Conservation (phyloP, 1,284 basidiomycete genomes). For the Lignosus rhinocerotis region DNA sequence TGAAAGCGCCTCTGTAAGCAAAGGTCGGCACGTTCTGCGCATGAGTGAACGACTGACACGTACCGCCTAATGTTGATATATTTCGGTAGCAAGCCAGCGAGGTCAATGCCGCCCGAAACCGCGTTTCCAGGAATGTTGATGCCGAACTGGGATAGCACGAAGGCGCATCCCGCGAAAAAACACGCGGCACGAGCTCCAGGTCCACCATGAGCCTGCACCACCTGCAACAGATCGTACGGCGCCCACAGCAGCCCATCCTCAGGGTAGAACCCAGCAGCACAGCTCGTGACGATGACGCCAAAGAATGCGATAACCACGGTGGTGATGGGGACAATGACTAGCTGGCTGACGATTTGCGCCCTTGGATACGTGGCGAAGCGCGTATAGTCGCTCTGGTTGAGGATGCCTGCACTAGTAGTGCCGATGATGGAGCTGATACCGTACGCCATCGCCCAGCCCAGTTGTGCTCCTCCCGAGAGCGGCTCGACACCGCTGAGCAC, state of each 20-base stretch:
- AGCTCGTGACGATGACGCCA: constrained; percentile 25
- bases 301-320: constrained; percentile 19
- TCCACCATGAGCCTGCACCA: constrained; percentile 19
- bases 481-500: constrained; percentile 15
- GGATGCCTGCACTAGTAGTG: constrained; percentile 22
- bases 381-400: constrained; percentile 28
- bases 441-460: constrained; percentile 26
- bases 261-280: constrained; percentile 20
- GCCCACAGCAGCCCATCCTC: constrained; percentile 24
- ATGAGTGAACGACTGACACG: neutral
- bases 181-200: constrained; percentile 24
- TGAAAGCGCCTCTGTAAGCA: constrained; percentile 15
- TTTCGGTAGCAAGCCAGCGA: constrained; percentile 22
- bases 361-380: constrained; percentile 24
- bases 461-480: constrained; percentile 5
- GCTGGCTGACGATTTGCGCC: constrained; percentile 21
- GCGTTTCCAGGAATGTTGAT: constrained; percentile 27
- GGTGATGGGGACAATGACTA: constrained; percentile 21
- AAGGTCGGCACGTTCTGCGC: neutral
- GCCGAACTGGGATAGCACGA: constrained; percentile 24
- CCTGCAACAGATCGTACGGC: constrained; percentile 21
- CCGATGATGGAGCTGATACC: constrained; percentile 26
- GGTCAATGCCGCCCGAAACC: constrained; percentile 23
- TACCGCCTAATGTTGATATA: constrained; percentile 24
- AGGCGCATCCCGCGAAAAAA: constrained; percentile 25